A percentile compares a stretch with the other conserved stretches of the same genome.
These are phyloP conservation scores for Beta vulgaris DNA, from an alignment of 148 eudicot genomes.

Conservation along the genomic window DNA sequence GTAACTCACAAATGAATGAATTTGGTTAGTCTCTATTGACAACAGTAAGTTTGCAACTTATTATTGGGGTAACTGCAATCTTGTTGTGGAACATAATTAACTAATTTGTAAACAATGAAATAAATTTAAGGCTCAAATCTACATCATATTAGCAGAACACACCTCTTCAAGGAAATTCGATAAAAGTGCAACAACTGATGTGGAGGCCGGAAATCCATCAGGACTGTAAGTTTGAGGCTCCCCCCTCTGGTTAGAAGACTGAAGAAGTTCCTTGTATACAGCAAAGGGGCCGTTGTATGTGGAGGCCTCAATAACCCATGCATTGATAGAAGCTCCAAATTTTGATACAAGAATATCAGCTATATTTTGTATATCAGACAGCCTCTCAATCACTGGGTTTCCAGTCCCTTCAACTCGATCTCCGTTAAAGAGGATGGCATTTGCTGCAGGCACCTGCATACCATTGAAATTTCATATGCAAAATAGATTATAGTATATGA, in stretches of 20 bases:
- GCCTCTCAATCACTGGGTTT: constrained; percentile 73
- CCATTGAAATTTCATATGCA: not conserved
- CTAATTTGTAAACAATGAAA: not conserved
- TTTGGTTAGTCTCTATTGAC: too few relatives aligned
- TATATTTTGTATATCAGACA: constrained; percentile 57
- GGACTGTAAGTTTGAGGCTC: constrained; percentile 72
- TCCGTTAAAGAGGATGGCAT: constrained; percentile 82
- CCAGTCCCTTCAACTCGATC: constrained; percentile 80
- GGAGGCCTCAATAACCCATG: constrained; percentile 84
- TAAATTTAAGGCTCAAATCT: not conserved
- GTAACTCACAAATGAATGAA: too few relatives aligned
- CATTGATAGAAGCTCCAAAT: constrained; percentile 59
- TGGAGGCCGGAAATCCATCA: constrained; percentile 69
- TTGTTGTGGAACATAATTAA: not conserved
- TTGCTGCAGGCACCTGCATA: constrained; percentile 67
- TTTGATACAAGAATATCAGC: constrained; percentile 69
- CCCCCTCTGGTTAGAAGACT: constrained; percentile 55
- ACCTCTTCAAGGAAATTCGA: constrained; percentile 65
- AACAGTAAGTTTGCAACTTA: too few relatives aligned
- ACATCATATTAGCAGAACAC: constrained; percentile 16
- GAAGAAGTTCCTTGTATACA: constrained; percentile 62
- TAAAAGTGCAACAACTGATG: constrained; percentile 51
- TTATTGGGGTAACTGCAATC: too few relatives aligned
- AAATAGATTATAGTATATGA: not conserved
- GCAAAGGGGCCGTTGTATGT: constrained; percentile 87